Evolutionary conservation across 2,329 filamentous ascomycete genomes (phyloP).

Genomic region (Pseudocercospora musae): DNA sequence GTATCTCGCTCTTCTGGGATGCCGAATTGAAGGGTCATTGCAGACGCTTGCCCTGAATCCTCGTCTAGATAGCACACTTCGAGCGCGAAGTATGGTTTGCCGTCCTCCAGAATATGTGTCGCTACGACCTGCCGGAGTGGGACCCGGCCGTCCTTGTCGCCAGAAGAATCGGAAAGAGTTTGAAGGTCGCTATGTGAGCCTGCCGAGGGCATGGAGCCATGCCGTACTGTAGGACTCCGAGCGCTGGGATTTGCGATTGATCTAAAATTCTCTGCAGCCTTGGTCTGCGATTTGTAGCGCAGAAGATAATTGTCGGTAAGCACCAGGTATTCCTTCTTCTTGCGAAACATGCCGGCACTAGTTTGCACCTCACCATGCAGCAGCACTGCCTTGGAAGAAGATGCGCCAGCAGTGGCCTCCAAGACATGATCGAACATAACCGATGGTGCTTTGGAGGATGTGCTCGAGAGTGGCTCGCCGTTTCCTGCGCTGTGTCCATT

Average conservation of each 20-base stretch:
- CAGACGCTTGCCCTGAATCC: conserved; percentile 57
- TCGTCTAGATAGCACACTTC: conserved; percentile 68
- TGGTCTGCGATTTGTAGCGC: conserved; percentile 64
- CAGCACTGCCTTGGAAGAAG: conserved; percentile 48
- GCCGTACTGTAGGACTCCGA: conserved; percentile 48
- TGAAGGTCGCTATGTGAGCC: conserved; percentile 62
- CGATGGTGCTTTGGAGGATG: conserved; percentile 51
- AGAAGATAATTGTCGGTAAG: conserved; percentile 66
- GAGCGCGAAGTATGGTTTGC: conserved; percentile 62
- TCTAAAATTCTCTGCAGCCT: conserved; percentile 63
- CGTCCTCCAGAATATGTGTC: conserved; percentile 65
- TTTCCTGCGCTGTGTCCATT: conserved; percentile 9
- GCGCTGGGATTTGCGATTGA: conserved; percentile 36
- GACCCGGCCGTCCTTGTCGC: conserved; percentile 56
- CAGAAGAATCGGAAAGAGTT: conserved; percentile 49
- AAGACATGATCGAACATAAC: conserved; percentile 41
- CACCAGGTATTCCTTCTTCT: conserved; percentile 70
- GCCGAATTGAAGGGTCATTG: conserved; percentile 62
- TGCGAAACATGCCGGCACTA: conserved; percentile 66
- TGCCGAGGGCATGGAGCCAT: conserved; percentile 57
- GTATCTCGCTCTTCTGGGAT: conserved; percentile 63
- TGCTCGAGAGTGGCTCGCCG: conserved; percentile 48
- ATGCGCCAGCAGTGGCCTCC: conserved; percentile 17
- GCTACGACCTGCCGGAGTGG: conserved; percentile 65
- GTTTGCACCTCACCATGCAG: conserved; percentile 69